These are phyloP conservation scores for Starmera dryadoides DNA, from an alignment of 805 yeast genomes.

Conservation along the genomic window DNA sequence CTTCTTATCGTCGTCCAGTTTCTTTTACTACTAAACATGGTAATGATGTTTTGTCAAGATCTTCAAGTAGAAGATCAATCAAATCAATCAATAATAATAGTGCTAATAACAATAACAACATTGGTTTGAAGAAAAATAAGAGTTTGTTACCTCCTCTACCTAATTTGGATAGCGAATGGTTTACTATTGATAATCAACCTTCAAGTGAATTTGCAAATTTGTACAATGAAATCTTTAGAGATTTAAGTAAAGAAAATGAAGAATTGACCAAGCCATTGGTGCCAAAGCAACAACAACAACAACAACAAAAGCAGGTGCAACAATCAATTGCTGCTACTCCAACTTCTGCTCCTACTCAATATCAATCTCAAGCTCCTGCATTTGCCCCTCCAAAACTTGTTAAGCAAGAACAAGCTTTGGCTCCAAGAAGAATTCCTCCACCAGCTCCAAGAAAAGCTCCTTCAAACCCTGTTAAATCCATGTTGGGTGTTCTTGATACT, in stretches of 20 bases:
- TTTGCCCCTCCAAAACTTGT: conserved; percentile 3
- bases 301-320: not conserved
- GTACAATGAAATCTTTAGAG: conserved; percentile 23
- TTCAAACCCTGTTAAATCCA: conserved; percentile 2
- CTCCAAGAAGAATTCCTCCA: not conserved
- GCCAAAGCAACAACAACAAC: not conserved
- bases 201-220: conserved; percentile 22
- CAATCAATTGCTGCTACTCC: no score
- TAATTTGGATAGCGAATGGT: conserved; percentile 17
- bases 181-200: conserved; percentile 11
- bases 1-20: conserved; percentile 23
- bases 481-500: not conserved
- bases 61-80: conserved; percentile 17
- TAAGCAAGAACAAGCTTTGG: no score
- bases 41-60: conserved; percentile 13
- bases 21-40: conserved; percentile 20
- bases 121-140: conserved; percentile 12
- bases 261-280: not conserved
- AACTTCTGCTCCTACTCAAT: no score
- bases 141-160: conserved; percentile 24
- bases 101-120: conserved; percentile 1
- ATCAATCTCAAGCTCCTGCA: no score
- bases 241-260: not conserved
- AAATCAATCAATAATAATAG: conserved; percentile 1
- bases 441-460: conserved; percentile 1